Percentiles rank a stretch among this genome's conserved stretches.
phyloP scores from a whole-genome alignment of 345 rosid species.

The Rhodomyrtus tomentosa region DNA sequence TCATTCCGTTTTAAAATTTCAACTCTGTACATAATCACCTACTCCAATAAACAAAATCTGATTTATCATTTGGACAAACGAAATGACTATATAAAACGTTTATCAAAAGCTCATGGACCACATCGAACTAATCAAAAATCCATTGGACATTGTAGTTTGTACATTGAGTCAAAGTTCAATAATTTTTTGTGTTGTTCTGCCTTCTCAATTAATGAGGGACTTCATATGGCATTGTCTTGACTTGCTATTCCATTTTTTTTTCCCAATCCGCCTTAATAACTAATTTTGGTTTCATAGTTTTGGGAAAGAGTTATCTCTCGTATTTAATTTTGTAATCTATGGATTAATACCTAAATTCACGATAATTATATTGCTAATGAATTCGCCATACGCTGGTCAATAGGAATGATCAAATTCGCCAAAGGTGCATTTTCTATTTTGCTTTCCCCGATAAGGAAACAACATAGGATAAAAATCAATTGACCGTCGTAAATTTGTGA shows the following conservation, averaged over 20 bases:
- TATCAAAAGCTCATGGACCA: not conserved
- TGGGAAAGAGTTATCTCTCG: not conserved
- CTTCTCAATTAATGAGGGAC: not conserved
- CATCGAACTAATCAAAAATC: not conserved
- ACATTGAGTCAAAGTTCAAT: not conserved
- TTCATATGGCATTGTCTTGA: not conserved
- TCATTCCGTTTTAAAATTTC: not conserved
- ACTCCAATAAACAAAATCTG: not conserved
- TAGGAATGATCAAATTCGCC: no score
- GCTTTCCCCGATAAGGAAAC: no score
- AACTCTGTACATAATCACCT: not conserved
- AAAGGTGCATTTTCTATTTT: no score
- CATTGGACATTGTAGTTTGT: not conserved
- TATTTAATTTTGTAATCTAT: not conserved
- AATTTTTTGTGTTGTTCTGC: not conserved
- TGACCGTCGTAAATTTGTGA: no score
- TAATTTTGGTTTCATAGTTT: not conserved
- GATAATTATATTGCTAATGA: no score
- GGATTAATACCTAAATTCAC: not conserved
- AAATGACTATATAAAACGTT: not conserved
- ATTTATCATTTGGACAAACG: accelerated
- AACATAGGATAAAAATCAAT: no score
- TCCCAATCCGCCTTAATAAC: no score
- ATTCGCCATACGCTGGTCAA: no score
- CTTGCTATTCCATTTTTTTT: not conserved